phyloP scores from a whole-genome alignment of 1,284 basidiomycete species.

The Exobasidium rhododendri region DNA sequence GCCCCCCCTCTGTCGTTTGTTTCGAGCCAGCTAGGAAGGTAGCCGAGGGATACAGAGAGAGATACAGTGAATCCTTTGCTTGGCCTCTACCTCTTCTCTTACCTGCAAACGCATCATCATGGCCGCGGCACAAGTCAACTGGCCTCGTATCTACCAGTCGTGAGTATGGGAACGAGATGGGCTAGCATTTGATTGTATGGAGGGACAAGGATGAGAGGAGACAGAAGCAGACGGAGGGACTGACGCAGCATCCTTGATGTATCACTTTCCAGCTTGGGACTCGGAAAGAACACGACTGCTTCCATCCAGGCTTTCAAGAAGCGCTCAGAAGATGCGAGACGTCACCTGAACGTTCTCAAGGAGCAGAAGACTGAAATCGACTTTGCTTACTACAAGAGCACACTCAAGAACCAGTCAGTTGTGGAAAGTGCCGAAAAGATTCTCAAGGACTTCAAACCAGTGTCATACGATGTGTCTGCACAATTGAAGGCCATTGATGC shows the following conservation, averaged over 20 bases:
- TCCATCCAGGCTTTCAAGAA: slow-evolving; percentile 93
- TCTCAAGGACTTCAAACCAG: slow-evolving; percentile 85
- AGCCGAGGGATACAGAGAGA: too few relatives aligned
- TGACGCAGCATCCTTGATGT: background rate
- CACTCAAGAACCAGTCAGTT: slow-evolving; percentile 81
- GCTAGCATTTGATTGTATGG: too few relatives aligned
- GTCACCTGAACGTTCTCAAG: slow-evolving; percentile 68
- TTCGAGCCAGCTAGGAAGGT: too few relatives aligned
- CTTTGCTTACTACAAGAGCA: slow-evolving; percentile 82
- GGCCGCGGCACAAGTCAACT: slow-evolving; percentile 17
- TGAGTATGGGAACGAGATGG: slow-evolving; percentile 9
- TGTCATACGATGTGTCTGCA: slow-evolving; percentile 87
- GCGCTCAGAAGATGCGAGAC: slow-evolving; percentile 83
- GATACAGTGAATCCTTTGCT: too few relatives aligned
- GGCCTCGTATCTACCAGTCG: slow-evolving; percentile 19
- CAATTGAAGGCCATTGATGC: slow-evolving; percentile 95
- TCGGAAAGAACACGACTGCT: slow-evolving; percentile 53
- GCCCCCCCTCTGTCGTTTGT: too few relatives aligned
- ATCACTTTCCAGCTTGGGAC: slow-evolving; percentile 27
- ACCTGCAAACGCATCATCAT: slow-evolving; percentile 7
- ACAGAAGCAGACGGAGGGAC: background rate
- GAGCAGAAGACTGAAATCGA: slow-evolving; percentile 76
- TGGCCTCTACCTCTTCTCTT: background rate
- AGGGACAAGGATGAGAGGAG: too few relatives aligned
- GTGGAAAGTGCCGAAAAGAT: slow-evolving; percentile 90